Evolutionary conservation across 2,329 filamentous ascomycete species (phyloP), one percentile per base, ranked within the genome.

Genomic region (Aspergillus fischeri): DNA sequence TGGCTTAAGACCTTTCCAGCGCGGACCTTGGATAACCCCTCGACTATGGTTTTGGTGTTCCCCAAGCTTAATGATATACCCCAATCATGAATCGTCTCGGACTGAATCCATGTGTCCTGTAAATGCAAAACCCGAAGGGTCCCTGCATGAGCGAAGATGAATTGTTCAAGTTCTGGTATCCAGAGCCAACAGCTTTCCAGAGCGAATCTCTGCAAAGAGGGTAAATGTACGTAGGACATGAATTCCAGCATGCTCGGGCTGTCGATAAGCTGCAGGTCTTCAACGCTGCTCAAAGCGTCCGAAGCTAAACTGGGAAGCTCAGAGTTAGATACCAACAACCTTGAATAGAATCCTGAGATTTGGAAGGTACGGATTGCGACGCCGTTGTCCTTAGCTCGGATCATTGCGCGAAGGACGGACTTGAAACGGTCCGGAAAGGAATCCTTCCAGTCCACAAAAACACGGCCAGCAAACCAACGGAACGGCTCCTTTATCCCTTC

Each of bases 111-210:
- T 14, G 35, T 47, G 38, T 58, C 50, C 14, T 58, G 42, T 21
- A 61, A 14, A 49, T 61, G 53, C 2, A 61, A 17, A 35, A 29
- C 42, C 28, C 27, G 44, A 5, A 61, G 51, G 7, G 14, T 48
- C 21, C 20, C 25, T 24, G 45, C 28, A 32, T 59, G 51, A 38
- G 20, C 9, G 9, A 29, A 17, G 17, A 59, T 42, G 49, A 61
- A 59, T 8, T 49, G 17, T 41, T 54, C 20, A 2, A 61, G 52
- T 20, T 51, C 51, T 17, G 51, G 32, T 14, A 55, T 47, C n/a
- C 42, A 56, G 6, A 61, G 51, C 59, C 59, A 61, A 29, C 56
- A 61, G 20, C 27, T 59, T 45, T 17, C 53, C 27, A 55, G 28
- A 21, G 56, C 51, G 17, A 61, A 49, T 11, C 41, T 42, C 45